Conservation (phyloP, 176 grass and related monocot species). For the Oryza coarctata region DNA sequence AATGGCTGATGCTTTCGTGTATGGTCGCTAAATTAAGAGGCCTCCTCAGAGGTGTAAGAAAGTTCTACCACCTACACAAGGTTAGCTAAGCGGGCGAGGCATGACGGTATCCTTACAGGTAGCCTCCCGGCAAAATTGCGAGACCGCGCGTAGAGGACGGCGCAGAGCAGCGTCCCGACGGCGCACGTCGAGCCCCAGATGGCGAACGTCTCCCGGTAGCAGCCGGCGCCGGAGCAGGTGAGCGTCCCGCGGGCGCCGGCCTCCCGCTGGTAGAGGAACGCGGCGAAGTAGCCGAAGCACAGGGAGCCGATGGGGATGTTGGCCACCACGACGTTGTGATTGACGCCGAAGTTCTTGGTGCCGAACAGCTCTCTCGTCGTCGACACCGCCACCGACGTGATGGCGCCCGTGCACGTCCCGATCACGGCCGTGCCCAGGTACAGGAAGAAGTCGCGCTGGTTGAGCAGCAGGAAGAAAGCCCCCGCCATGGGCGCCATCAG, state of each 20-base stretch:
- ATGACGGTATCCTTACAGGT: slow-evolving; percentile 30
- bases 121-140: slow-evolving; percentile 45
- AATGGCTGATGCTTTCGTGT: slow-evolving; percentile 27
- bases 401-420: slow-evolving; percentile 84
- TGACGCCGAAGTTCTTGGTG: slow-evolving; percentile 78
- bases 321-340: slow-evolving; percentile 89
- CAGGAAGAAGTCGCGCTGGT: slow-evolving; percentile 47
- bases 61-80: slow-evolving; percentile 21
- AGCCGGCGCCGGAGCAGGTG: slow-evolving; percentile 60
- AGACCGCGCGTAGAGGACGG: slow-evolving; percentile 58
- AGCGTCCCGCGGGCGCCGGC: slow-evolving; percentile 39
- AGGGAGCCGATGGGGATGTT: slow-evolving; percentile 92
- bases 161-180: slow-evolving; percentile 68
- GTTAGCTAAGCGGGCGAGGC: slow-evolving; percentile 45
- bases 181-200: slow-evolving; percentile 73
- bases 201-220: slow-evolving; percentile 67
- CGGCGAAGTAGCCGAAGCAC: slow-evolving; percentile 88
- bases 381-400: slow-evolving; percentile 84
- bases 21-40: slow-evolving; percentile 14
- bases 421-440: slow-evolving; percentile 77
- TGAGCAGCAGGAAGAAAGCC: slow-evolving; percentile 85
- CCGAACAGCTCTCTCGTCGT: slow-evolving; percentile 93
- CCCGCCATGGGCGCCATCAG: slow-evolving; percentile 85
- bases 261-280: slow-evolving; percentile 72
- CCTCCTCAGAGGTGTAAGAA: slow-evolving; percentile 22